phyloP scores from a whole-genome alignment of 1,284 basidiomycete genomes.

The Ustilago trichophora region DNA sequence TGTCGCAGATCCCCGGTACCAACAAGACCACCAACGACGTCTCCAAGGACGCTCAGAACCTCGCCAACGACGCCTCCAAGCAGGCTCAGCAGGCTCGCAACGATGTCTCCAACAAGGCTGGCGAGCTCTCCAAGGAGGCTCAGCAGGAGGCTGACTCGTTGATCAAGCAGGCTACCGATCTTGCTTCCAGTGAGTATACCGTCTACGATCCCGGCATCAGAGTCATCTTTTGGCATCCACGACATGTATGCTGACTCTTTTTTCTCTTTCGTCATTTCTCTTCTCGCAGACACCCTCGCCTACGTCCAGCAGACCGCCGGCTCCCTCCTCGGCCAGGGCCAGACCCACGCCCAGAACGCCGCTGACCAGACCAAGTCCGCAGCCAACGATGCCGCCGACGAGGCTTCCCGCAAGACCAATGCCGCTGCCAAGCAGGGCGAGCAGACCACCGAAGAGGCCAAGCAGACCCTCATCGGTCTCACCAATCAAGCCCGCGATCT shows the following conservation, averaged over 20 bases:
- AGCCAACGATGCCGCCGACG: constrained; percentile 42
- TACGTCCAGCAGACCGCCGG: constrained; percentile 53
- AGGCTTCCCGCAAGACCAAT: constrained; percentile 36
- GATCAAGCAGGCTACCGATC: constrained; percentile 44
- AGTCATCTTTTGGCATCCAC: no score
- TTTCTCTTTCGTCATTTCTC: neutral
- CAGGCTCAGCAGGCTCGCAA: constrained; percentile 31
- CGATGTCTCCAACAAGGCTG: constrained; percentile 38
- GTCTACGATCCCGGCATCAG: no score
- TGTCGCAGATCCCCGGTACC: constrained; percentile 46
- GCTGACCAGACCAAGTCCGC: constrained; percentile 45
- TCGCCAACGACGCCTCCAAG: constrained; percentile 44
- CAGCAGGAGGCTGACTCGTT: constrained; percentile 39
- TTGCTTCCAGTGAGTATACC: constrained; percentile 45
- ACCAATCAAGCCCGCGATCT: constrained; percentile 53
- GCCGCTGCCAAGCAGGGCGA: constrained; percentile 45
- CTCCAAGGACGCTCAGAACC: constrained; percentile 43
- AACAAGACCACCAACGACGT: constrained; percentile 48
- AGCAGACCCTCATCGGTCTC: constrained; percentile 44
- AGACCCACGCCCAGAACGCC: constrained; percentile 33
- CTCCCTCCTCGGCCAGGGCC: constrained; percentile 39
- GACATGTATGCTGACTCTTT: neutral
- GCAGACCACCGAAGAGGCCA: constrained; percentile 44
- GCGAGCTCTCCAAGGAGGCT: constrained; percentile 33
- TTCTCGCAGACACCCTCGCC: constrained; percentile 32